Conservation (phyloP, 1,284 basidiomycete genomes). For the Microbotryum saponariae region DNA sequence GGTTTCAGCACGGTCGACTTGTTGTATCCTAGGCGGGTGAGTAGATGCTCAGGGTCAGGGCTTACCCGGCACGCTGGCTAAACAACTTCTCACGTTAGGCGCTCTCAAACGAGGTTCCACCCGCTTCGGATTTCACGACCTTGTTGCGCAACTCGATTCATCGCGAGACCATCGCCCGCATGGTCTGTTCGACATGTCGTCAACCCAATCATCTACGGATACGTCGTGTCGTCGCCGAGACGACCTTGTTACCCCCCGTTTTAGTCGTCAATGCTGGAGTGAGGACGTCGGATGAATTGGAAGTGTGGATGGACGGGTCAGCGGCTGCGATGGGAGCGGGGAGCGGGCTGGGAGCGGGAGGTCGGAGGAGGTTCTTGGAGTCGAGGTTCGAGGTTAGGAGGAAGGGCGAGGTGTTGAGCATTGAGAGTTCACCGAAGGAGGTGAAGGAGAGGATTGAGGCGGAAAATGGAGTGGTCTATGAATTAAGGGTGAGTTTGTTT, state of each 20-base stretch:
- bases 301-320: conserved; percentile 63
- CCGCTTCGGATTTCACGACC: conserved; percentile 56
- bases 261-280: conserved; percentile 80
- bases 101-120: conserved; percentile 50
- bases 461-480: conserved; percentile 54
- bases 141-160: conserved; percentile 69
- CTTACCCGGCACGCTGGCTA: no score
- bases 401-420: conserved; percentile 25
- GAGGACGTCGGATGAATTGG: conserved; percentile 64
- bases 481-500: conserved; percentile 55
- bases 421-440: conserved; percentile 8
- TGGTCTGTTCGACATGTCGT: conserved; percentile 76
- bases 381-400: conserved; percentile 34
- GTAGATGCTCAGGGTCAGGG: conserved; percentile 14
- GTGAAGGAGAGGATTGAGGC: conserved; percentile 53
- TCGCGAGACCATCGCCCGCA: conserved; percentile 74
- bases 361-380: conserved; percentile 37
- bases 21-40: conserved; percentile 72
- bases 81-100: conserved; percentile 33
- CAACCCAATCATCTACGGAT: conserved; percentile 65
- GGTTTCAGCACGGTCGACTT: conserved; percentile 78
- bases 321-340: not conserved
- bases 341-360: not conserved
- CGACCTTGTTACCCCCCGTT: conserved; percentile 61
- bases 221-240: conserved; percentile 56